Evolutionary conservation across 1,139 yeast genomes (phyloP), one percentile per base, ranked within the genome.

Genomic region (Nakaseomyces sp.): DNA sequence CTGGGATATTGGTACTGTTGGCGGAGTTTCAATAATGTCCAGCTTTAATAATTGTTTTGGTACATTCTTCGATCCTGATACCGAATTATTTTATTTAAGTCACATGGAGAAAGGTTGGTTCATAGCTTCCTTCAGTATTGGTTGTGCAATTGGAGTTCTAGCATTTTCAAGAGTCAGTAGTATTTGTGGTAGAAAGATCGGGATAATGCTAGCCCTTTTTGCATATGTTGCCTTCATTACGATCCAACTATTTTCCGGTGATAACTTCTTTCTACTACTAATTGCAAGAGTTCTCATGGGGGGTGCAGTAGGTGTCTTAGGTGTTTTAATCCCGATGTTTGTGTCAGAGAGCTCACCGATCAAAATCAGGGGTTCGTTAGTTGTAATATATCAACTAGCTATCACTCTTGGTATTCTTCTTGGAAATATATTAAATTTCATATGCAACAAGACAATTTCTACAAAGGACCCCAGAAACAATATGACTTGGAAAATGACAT

Each of bases 1-100:
- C 28, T 81, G 78, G 69, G 89, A 81, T 64, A 78, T 83, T 43
- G 88, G 88, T 45, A 79, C 83, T 40, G 73, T 81, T 55, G 83
- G 86, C 37, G 86, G 86, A 28, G 69, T 80, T 46, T 71, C 80
- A 25, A 77, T 77, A 57, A 71, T 79, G 74, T 55, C 70, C 7
- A 70, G 76, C 41, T 81, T 78, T 61, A 61, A 64, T 49, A 43
- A 54, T 17, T 65, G 70, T 43, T 80, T 76, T 55, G 85, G 79
- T 45, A 65, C 67, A 45, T 40, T 61, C 38, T 54, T 56, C 12
- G 57, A 61, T 37, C 54, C 55, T 19, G 67, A 69, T 2, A 49
- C 53, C 5, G 50, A 50, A 44, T 57, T 51, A 41, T 55, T 61
- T 52, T 58, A 64, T 51, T 64, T 74, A 53, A 63, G 76, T 44